Evolutionary conservation across 1,284 basidiomycete genomes (phyloP), one percentile per base, ranked within the genome.

Genomic region (Ceratorhiza oryzae-sativae): DNA sequence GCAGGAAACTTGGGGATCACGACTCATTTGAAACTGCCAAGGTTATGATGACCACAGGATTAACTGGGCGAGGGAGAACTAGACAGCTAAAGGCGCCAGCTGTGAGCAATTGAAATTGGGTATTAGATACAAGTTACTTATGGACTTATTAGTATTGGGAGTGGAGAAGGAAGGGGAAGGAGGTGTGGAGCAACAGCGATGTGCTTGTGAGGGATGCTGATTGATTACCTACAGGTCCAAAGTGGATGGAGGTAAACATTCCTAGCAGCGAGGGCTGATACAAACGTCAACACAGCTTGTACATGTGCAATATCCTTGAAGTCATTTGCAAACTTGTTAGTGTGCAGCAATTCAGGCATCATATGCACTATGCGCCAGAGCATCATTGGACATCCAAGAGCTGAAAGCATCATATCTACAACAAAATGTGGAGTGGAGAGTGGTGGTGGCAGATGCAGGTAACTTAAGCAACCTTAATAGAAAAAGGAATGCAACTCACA

Each of bases 41-140:
- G 32, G 6, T 71, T 8, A 12, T 71, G 34, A 71, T 71, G 68
- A 71, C 68, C 4, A 71, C 68, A 0, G 68, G 68, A 12, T 41
- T 71, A 2, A 49, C 56, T n/a, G 45, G 46, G 1, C 12, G 32
- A 6, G 56, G 13, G 20, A 48, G 56, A 23, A 51, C 42, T 2
- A 59, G 30, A 25, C 56, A 59, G 30, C 32, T 71, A 20, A 71
- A 56, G 51, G 13, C 30, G 1, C 36, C 49, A 3, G 23, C 23
- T 23, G 65, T 56, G 13, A 68, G 65, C 30, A 45, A 30, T 30
- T 51, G 36, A 8, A 53, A 41, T 8, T 15, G 27, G 9, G 13
- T 18, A 27, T 39, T 32, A 18, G 18, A 18, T 1, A 45, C 25
- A 45, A 46, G 20, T 13, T 15, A 45, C 59, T 42, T 45, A 60